phyloP scores from a whole-genome alignment of 2,329 filamentous ascomycete genomes.

The Sporothrix inflata region DNA sequence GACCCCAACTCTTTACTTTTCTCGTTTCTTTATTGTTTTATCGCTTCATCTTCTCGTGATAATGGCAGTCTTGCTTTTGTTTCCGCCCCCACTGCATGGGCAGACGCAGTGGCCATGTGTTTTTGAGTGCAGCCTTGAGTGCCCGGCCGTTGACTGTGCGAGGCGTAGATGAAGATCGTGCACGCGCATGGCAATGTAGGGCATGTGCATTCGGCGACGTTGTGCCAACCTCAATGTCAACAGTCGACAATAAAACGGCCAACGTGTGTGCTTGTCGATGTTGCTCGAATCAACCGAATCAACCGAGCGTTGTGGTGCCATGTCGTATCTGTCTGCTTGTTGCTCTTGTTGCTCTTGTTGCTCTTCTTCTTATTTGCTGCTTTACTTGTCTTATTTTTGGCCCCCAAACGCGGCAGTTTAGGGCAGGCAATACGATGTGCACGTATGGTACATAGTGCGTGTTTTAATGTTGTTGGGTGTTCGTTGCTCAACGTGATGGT shows the following conservation, averaged over 20 bases:
- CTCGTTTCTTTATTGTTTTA: neutral
- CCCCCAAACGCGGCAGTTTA: slow-evolving; percentile 22
- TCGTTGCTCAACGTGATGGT: neutral
- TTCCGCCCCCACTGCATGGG: neutral
- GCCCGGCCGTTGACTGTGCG: neutral
- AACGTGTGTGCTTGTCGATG: neutral
- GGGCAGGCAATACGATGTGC: neutral
- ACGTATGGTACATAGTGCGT: neutral
- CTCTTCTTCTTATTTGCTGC: neutral
- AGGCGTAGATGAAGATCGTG: neutral
- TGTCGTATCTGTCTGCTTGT: neutral
- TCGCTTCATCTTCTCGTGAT: neutral
- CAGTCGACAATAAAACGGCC: neutral
- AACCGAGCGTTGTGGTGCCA: neutral
- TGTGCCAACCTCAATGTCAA: neutral
- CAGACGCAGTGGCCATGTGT: slow-evolving; percentile 12
- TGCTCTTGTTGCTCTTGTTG: neutral
- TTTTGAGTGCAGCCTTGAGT: neutral
- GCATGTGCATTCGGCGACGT: slow-evolving; percentile 11
- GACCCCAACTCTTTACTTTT: neutral
- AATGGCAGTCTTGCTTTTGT: neutral
- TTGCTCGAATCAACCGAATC: neutral
- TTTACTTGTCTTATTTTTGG: slow-evolving; percentile 4
- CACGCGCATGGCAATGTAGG: neutral
- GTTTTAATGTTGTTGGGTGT: neutral